These are phyloP conservation scores for Penicillium sp. DNA, from an alignment of 2,329 filamentous ascomycete species.

Conservation along the genomic window DNA sequence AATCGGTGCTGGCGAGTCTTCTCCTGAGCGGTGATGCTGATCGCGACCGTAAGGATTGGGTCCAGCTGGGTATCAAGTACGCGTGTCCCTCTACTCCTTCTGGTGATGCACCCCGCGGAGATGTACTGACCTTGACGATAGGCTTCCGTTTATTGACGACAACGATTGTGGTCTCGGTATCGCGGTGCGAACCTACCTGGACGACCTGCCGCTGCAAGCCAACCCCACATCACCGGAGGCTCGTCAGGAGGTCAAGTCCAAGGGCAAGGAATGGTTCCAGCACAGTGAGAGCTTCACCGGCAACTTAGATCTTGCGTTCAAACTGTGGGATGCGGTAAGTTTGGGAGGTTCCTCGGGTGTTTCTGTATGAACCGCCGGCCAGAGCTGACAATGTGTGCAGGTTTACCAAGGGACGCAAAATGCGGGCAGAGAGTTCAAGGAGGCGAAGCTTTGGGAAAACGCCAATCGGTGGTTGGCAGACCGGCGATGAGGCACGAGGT, in stretches of 20 bases:
- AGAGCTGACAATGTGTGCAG: constrained; percentile 29
- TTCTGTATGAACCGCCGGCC: background rate
- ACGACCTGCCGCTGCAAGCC: constrained; percentile 50
- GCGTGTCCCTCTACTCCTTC: constrained; percentile 21
- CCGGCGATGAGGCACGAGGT: constrained; percentile 26
- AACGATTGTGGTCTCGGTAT: constrained; percentile 45
- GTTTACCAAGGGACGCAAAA: constrained; percentile 54
- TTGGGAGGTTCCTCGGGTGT: background rate
- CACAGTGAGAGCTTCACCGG: constrained; percentile 53
- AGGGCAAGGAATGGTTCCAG: constrained; percentile 56
- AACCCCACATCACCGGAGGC: constrained; percentile 49
- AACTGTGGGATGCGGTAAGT: constrained; percentile 60
- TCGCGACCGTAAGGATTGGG: constrained; percentile 60
- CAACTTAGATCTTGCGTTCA: constrained; percentile 56
- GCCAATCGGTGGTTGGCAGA: constrained; percentile 54
- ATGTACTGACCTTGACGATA: constrained; percentile 12
- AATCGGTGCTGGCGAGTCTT: constrained; percentile 73
- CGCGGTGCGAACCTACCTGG: constrained; percentile 45
- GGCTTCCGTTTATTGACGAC: constrained; percentile 41
- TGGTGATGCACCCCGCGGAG: background rate
- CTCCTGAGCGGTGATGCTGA: constrained; percentile 74
- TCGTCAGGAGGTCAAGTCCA: constrained; percentile 46
- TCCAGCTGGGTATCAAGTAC: constrained; percentile 67
- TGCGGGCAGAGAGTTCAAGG: constrained; percentile 47
- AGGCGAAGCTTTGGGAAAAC: constrained; percentile 52